These are phyloP conservation scores for Dysphania ambrosioides DNA, from an alignment of 148 eudicot genomes.

Conservation along the genomic window DNA sequence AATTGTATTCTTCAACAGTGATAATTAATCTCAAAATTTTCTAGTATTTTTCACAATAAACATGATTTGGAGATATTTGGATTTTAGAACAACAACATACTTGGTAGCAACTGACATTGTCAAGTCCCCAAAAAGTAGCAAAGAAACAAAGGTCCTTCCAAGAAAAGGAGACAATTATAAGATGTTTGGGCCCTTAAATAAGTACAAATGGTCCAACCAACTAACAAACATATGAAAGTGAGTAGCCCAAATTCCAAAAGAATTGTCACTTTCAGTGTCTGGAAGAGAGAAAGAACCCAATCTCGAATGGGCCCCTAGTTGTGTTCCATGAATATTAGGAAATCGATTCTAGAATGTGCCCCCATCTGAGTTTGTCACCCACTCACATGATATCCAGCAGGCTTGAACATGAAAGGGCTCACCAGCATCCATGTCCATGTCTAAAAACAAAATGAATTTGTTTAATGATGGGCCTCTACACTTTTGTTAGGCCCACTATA, in stretches of 20 bases:
- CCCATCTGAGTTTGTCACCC: neutral
- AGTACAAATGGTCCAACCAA: conserved; percentile 3
- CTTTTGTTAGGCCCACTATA: neutral
- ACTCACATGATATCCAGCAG: conserved; percentile 16
- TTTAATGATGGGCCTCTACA: conserved; percentile 9
- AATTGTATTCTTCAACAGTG: too few relatives aligned
- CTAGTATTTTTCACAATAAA: too few relatives aligned
- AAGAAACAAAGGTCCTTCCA: neutral
- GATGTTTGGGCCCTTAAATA: conserved; percentile 4
- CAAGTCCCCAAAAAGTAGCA: neutral
- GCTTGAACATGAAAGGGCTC: conserved; percentile 14
- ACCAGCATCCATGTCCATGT: neutral
- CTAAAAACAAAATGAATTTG: neutral
- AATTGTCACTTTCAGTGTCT: conserved; percentile 15
- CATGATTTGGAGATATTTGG: too few relatives aligned
- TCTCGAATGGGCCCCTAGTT: conserved; percentile 9
- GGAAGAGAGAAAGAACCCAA: conserved; percentile 21
- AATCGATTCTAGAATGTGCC: too few relatives aligned
- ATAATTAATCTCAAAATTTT: too few relatives aligned
- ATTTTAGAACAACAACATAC: too few relatives aligned
- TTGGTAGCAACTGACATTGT: too few relatives aligned
- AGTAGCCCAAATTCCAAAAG: conserved; percentile 8
- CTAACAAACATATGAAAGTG: neutral
- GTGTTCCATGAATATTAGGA: too few relatives aligned
- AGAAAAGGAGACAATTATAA: conserved; percentile 1